Conservation (phyloP, 140 eudicot genomes). For the Senecio squalidus region DNA sequence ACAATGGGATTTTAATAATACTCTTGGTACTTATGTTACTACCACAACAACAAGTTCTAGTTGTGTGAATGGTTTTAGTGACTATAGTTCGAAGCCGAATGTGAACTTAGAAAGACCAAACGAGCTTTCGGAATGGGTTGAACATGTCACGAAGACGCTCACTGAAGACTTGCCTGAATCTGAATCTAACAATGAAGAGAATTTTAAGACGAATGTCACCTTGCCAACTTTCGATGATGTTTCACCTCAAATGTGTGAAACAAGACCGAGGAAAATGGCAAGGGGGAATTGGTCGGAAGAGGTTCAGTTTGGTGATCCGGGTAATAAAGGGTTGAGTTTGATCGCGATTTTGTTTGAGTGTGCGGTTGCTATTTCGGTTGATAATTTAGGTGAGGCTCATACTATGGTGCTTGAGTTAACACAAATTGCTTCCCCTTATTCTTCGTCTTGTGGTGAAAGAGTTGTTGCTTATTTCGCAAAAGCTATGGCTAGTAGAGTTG, state of each 20-base stretch:
- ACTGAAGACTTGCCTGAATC: constrained; percentile 62
- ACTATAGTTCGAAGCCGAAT: constrained; percentile 20
- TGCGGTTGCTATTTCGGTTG: constrained; percentile 89
- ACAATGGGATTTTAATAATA: constrained; percentile 47
- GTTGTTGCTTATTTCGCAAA: constrained; percentile 79
- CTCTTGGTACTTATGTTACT: constrained; percentile 17
- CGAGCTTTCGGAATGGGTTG: constrained; percentile 85
- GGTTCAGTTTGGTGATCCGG: constrained; percentile 12
- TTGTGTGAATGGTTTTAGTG: constrained; percentile 24
- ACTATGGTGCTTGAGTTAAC: constrained; percentile 65
- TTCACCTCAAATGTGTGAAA: constrained; percentile 35
- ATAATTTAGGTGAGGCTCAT: constrained; percentile 82
- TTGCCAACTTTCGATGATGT: constrained; percentile 10
- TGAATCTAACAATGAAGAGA: constrained; percentile 37
- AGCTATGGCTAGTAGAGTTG: constrained; percentile 70
- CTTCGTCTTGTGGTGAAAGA: constrained; percentile 71
- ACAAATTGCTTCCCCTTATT: constrained; percentile 72
- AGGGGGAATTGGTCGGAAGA: constrained; percentile 17
- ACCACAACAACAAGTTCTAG: constrained; percentile 7
- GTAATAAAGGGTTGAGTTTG: constrained; percentile 39
- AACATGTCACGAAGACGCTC: constrained; percentile 69
- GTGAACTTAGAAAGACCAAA: constrained; percentile 37
- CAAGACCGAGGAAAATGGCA: constrained; percentile 47
- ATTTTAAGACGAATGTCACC: constrained; percentile 27
- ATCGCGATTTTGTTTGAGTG: constrained; percentile 59